These are phyloP conservation scores for Entelexis paramagnoliae DNA, from an alignment of 1,139 yeast species.

Conservation along the genomic window DNA sequence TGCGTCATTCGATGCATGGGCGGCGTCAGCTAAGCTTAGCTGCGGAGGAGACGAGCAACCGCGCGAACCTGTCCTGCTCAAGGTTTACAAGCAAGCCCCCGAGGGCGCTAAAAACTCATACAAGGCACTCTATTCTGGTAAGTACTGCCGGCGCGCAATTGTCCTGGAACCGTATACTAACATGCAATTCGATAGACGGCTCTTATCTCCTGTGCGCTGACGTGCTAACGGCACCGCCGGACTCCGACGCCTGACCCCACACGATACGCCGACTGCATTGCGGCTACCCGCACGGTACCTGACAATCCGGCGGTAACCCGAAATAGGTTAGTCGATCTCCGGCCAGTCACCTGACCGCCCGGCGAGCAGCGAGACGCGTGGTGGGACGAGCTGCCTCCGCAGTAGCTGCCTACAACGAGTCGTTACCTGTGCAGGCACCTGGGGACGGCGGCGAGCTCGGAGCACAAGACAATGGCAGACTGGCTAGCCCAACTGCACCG, in stretches of 20 bases:
- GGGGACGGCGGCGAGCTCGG: no score
- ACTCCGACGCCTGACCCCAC: not conserved
- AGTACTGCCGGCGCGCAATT: conserved; percentile 2
- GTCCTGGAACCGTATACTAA: not conserved
- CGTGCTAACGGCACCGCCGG: not conserved
- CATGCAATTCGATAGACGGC: conserved; percentile 7
- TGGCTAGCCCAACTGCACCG: conserved; percentile 6
- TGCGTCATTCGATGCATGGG: conserved; percentile 1
- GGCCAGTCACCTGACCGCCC: no score
- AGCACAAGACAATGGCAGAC: not conserved
- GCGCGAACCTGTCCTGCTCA: not conserved
- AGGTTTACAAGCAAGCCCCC: not conserved
- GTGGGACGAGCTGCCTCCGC: no score
- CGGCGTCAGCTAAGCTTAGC: conserved; percentile 2
- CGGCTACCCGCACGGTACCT: not conserved
- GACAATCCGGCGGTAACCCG: not conserved
- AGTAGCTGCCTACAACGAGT: no score
- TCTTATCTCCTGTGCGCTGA: conserved; percentile 14
- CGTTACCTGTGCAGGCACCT: no score
- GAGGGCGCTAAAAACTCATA: not conserved
- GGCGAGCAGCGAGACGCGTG: no score
- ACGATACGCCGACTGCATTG: not conserved
- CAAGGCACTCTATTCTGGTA: conserved; percentile 18
- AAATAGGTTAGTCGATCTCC: not conserved
- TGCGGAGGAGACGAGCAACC: not conserved